Conservation (phyloP, 148 eudicot genomes). For the Hydrangea macrophylla region DNA sequence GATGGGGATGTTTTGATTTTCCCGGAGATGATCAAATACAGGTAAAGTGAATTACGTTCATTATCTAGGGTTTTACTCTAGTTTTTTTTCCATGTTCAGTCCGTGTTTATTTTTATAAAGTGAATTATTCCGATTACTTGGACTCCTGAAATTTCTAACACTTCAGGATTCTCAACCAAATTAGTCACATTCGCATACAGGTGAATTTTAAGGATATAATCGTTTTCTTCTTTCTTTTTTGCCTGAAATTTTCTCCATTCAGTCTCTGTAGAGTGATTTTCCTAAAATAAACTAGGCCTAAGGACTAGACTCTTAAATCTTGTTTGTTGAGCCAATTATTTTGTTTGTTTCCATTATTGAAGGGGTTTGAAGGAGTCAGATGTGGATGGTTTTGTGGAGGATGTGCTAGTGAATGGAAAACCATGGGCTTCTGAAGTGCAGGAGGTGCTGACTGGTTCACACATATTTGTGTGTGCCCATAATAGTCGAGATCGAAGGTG, state of each 20-base stretch:
- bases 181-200: too few species aligned
- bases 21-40: slow-evolving; percentile 90
- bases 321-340: background rate
- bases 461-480: slow-evolving; percentile 87
- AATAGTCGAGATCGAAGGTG: slow-evolving; percentile 80
- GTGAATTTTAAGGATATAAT: background rate
- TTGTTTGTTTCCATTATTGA: slow-evolving; percentile 19
- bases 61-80: background rate
- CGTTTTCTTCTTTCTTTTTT: too few species aligned
- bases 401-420: slow-evolving; percentile 77
- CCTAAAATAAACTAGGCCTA: background rate
- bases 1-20: slow-evolving; percentile 87
- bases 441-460: slow-evolving; percentile 70
- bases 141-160: background rate
- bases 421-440: slow-evolving; percentile 66
- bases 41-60: slow-evolving; percentile 50
- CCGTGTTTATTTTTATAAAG: background rate
- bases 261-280: background rate
- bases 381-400: slow-evolving; percentile 84
- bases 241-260: background rate
- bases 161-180: background rate
- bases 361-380: slow-evolving; percentile 89
- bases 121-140: too few species aligned
- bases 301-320: background rate
- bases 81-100: background rate